These are phyloP conservation scores for Astrothelium macrocarpum DNA, from an alignment of 495 filamentous ascomycete genomes.

Conservation along the genomic window DNA sequence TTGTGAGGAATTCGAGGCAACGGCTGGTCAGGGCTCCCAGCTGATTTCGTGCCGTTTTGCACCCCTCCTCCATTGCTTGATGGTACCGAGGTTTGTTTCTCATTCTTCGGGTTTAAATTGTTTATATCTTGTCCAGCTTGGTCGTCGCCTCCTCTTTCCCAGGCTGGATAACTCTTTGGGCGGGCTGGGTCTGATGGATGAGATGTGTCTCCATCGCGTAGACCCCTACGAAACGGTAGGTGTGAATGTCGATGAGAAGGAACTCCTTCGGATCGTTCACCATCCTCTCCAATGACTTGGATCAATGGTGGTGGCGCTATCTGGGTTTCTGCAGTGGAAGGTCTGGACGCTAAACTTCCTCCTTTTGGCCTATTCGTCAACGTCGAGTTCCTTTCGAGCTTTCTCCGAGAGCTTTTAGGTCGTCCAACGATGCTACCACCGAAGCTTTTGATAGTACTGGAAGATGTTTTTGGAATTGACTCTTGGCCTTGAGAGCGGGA, in stretches of 20 bases:
- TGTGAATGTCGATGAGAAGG: conserved; percentile 25
- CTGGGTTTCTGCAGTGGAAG: conserved; percentile 22
- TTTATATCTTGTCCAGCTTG: background rate
- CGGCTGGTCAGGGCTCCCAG: conserved; percentile 21
- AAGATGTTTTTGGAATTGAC: conserved; percentile 16
- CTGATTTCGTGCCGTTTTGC: background rate
- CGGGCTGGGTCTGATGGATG: background rate
- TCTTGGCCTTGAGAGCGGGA: conserved; percentile 13
- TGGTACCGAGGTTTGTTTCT: background rate
- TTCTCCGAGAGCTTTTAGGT: conserved; percentile 30
- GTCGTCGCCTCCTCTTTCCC: background rate
- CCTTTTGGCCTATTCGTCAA: background rate
- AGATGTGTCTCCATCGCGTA: background rate
- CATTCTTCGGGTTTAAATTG: background rate
- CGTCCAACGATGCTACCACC: conserved; percentile 66
- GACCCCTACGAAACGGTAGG: conserved; percentile 18
- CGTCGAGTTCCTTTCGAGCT: conserved; percentile 14
- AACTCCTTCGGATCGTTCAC: conserved; percentile 14
- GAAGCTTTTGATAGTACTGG: conserved; percentile 56
- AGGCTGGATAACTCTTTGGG: background rate
- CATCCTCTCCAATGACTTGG: conserved; percentile 33
- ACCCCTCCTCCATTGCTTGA: background rate
- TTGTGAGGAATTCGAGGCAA: conserved; percentile 44
- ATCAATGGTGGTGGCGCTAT: conserved; percentile 24
- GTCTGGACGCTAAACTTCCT: conserved; percentile 9